Evolutionary conservation across 495 filamentous ascomycete genomes (phyloP).

Genomic region (Emericellopsis terricola): DNA sequence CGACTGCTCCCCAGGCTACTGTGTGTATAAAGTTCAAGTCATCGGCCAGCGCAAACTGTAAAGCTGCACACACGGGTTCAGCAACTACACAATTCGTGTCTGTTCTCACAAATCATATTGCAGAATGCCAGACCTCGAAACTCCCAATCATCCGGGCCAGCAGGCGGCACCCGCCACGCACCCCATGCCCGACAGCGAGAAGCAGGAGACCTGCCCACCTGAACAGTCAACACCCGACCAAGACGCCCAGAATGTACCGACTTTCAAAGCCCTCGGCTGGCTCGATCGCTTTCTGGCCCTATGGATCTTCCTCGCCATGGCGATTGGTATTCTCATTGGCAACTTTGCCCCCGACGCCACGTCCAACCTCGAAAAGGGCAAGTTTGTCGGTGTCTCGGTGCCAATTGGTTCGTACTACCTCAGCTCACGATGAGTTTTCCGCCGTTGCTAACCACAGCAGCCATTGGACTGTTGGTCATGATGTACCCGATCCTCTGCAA

Average conservation of each 20-base stretch:
- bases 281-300: constrained; percentile 64
- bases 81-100: no score
- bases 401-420: constrained; percentile 46
- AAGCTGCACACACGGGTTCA: no score
- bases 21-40: no score
- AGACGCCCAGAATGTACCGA: constrained; percentile 8
- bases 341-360: constrained; percentile 54
- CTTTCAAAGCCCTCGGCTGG: constrained; percentile 37
- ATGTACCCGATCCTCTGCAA: constrained; percentile 95
- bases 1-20: no score
- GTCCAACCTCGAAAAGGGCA: constrained; percentile 46
- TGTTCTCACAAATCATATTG: no score
- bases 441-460: constrained; percentile 16
- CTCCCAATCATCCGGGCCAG: no score
- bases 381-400: constrained; percentile 54
- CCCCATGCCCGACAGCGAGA: neutral
- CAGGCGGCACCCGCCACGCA: no score
- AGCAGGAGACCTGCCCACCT: no score
- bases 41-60: no score
- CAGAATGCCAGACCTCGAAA: no score
- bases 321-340: constrained; percentile 58
- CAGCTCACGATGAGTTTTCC: constrained; percentile 1
- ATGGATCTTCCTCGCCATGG: constrained; percentile 81
- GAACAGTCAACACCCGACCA: no score
- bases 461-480: constrained; percentile 73